phyloP scores from a whole-genome alignment of 2,329 filamentous ascomycete genomes.

The Eutypa lata region DNA sequence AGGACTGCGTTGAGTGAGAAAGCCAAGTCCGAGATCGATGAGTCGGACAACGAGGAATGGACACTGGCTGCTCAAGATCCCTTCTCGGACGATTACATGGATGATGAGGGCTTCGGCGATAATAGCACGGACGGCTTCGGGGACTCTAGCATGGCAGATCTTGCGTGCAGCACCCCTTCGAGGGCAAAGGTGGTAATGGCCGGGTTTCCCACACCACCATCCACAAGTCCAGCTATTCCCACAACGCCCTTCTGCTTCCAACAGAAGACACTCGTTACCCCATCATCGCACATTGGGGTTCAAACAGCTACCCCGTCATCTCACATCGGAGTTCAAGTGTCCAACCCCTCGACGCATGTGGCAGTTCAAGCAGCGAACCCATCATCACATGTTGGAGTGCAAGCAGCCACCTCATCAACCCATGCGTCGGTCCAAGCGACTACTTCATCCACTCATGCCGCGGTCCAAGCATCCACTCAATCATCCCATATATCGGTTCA shows the following conservation, averaged over 20 bases:
- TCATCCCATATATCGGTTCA: neutral
- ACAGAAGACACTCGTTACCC: constrained; percentile 12
- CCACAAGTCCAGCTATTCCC: constrained; percentile 41
- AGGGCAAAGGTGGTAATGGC: constrained; percentile 19
- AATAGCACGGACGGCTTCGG: constrained; percentile 45
- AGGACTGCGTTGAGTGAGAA: constrained; percentile 25
- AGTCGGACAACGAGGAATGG: constrained; percentile 42
- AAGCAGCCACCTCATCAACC: constrained; percentile 16
- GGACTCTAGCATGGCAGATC: constrained; percentile 48
- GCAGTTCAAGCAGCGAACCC: constrained; percentile 7
- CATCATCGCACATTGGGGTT: constrained; percentile 32
- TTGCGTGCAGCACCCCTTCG: constrained; percentile 51
- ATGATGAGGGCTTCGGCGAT: constrained; percentile 45
- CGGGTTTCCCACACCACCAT: constrained; percentile 54
- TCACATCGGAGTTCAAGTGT: neutral
- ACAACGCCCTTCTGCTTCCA: constrained; percentile 36
- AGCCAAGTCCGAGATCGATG: constrained; percentile 6
- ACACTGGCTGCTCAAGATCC: constrained; percentile 47
- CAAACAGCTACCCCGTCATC: constrained; percentile 23
- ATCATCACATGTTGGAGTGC: constrained; percentile 34
- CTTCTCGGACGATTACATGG: constrained; percentile 41
- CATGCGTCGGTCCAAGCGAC: neutral
- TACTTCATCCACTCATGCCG: neutral
- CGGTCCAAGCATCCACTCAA: neutral
- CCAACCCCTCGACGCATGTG: neutral